Base-by-base conservation (phyloP, 345 rosid species). In the Lenwebbia sp. region DNA sequence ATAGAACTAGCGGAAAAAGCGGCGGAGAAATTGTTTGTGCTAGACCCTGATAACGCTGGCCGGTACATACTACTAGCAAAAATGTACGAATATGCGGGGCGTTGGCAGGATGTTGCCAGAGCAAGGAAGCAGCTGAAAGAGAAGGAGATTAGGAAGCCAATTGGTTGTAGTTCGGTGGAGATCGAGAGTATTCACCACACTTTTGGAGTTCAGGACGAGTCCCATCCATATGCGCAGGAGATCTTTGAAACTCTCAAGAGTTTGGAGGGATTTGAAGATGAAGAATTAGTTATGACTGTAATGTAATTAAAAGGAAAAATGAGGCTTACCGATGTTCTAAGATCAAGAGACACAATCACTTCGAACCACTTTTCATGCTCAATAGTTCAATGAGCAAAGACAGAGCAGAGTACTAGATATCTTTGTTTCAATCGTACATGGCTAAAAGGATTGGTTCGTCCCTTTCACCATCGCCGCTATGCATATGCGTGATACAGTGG, bases 11-110 rank as follows among this genome's bases (percentile, higher is more conserved):
- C 86, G 3, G 86, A 60, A 57, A 60, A 60, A 65, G 82, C 17
- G 14, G 86, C 82, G 25, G 81, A 84, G 82, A 84, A 84, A 65
- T 62, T 84, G 54, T 84, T 84, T 44, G 53, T 23, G 82, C 30
- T 84, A 81, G 86, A 84, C 22, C 86, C 86, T 50, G 82, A 84
- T 15, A 84, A 84, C 21, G 86, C 86, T 40, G 86, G 86, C 23
- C 52, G 81, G 21, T 84, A 84, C 26, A 49, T 84, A 50, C 53
- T 84, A 44, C 86, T 60, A 21, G 86, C 86, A 33, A 84, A 84
- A 51, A 84, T 84, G 81, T 84, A 84, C 6, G 75, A 84, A 65
- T 82, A 84, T 57, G 78, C n/a, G 0, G 86, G 81, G 33, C 52
- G 78, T 21, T 58, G 70, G 85, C 37, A 84, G 50, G 54, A 84